A percentile compares a stretch with the other conserved stretches of the same genome.
Conservation (phyloP, 306 rosid species). For the Quercus robur region DNA sequence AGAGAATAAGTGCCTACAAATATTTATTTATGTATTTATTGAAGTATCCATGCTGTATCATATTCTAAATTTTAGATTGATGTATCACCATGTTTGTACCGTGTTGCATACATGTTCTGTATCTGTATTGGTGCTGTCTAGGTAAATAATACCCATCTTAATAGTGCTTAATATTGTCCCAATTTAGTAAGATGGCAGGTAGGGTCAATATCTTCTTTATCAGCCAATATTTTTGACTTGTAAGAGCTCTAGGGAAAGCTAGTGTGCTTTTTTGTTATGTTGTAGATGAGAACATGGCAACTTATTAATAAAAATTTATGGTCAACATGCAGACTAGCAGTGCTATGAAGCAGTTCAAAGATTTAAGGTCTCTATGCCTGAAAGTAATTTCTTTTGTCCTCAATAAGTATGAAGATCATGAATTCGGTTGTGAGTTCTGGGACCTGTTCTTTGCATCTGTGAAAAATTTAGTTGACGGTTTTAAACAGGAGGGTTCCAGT, state of each 20-base stretch:
- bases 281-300: neutral
- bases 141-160: neutral
- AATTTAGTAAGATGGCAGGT: neutral
- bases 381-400: constrained; percentile 64
- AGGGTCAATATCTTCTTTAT: neutral
- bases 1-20: too few species aligned
- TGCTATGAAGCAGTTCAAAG: constrained; percentile 67
- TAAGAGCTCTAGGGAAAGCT: neutral
- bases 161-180: neutral
- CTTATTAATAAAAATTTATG: neutral
- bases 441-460: constrained; percentile 70
- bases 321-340: constrained; percentile 44
- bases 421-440: constrained; percentile 70
- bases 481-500: constrained; percentile 83
- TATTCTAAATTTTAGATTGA: too few species aligned
- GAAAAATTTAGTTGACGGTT: constrained; percentile 58
- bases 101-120: too few species aligned
- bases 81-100: too few species aligned
- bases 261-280: neutral
- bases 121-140: too few species aligned
- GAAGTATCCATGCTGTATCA: too few species aligned
- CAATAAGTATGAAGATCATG: constrained; percentile 67
- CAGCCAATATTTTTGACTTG: neutral
- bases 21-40: too few species aligned
- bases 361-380: constrained; percentile 84